These are phyloP conservation scores for Carallia pectinifolia DNA, from an alignment of 345 rosid species.

Conservation along the genomic window DNA sequence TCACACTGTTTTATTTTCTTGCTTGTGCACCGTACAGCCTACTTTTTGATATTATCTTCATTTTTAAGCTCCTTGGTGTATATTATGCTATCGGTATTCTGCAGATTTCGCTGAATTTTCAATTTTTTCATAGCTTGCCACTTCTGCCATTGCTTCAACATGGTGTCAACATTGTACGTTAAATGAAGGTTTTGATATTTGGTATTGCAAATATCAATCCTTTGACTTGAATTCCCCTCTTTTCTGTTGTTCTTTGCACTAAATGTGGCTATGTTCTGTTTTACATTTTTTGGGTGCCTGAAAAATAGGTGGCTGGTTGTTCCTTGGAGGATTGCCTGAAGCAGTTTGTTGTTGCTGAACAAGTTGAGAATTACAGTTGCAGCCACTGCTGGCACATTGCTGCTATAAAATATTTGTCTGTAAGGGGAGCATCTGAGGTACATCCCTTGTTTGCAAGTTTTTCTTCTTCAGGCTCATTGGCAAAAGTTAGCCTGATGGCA, in stretches of 20 bases:
- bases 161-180: slow-evolving; percentile 73
- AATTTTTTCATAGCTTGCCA: slow-evolving; percentile 78
- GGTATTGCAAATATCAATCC: slow-evolving; percentile 8
- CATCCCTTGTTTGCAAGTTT: not conserved
- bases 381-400: slow-evolving; percentile 80
- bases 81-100: slow-evolving; percentile 10
- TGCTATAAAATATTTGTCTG: slow-evolving; percentile 55
- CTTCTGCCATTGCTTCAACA: slow-evolving; percentile 52
- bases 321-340: slow-evolving; percentile 68
- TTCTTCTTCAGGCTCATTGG: not conserved
- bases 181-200: slow-evolving; percentile 43
- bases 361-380: slow-evolving; percentile 68
- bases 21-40: not conserved
- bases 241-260: not conserved
- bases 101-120: slow-evolving; percentile 86
- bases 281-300: slow-evolving; percentile 9
- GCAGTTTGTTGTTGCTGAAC: slow-evolving; percentile 57
- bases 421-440: slow-evolving; percentile 53
- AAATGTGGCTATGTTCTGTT: not conserved
- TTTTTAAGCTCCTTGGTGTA: not conserved
- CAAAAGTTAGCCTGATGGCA: not conserved
- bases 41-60: not conserved
- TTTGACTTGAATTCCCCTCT: not conserved
- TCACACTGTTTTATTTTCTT: not conserved
- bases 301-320: slow-evolving; percentile 52